Conservation (phyloP, 768 basidiomycete species). For the Phanerochaete carnosa region DNA sequence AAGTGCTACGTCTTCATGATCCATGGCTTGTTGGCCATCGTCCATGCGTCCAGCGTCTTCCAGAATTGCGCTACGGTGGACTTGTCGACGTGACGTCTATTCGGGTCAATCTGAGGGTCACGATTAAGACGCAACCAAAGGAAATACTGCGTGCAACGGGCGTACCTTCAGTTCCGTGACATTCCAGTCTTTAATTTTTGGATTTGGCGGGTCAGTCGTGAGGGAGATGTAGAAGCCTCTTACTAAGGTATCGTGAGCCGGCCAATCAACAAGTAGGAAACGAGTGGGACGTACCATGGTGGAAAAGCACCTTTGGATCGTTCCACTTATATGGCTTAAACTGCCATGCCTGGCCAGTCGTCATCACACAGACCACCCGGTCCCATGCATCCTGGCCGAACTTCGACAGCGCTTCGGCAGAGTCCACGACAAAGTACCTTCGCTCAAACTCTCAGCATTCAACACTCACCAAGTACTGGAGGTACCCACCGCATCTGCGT, state of each 20-base stretch:
- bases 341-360: constrained; percentile 98
- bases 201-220: constrained; percentile 87
- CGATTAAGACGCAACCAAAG: not conserved
- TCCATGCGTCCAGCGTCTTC: constrained; percentile 89
- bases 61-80: constrained; percentile 95
- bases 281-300: constrained; percentile 63
- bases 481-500: constrained; percentile 32
- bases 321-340: constrained; percentile 97
- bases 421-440: constrained; percentile 86
- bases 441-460: not conserved
- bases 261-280: not conserved
- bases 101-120: constrained; percentile 73
- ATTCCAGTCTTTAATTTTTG: constrained; percentile 94
- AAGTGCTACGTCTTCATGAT: constrained; percentile 44
- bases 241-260: constrained; percentile 44
- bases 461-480: not conserved
- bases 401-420: constrained; percentile 87
- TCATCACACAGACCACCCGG: constrained; percentile 95
- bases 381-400: constrained; percentile 96
- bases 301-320: constrained; percentile 88
- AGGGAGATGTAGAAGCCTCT: constrained; percentile 96
- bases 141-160: not conserved
- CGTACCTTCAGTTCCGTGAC: constrained; percentile 89
- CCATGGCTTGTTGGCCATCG: constrained; percentile 74
- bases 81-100: constrained; percentile 90